A percentile compares a stretch with the other conserved stretches of the same genome.
Conservation (phyloP, 352 stramenopile species). For the Globisporangium nagaii region DNA sequence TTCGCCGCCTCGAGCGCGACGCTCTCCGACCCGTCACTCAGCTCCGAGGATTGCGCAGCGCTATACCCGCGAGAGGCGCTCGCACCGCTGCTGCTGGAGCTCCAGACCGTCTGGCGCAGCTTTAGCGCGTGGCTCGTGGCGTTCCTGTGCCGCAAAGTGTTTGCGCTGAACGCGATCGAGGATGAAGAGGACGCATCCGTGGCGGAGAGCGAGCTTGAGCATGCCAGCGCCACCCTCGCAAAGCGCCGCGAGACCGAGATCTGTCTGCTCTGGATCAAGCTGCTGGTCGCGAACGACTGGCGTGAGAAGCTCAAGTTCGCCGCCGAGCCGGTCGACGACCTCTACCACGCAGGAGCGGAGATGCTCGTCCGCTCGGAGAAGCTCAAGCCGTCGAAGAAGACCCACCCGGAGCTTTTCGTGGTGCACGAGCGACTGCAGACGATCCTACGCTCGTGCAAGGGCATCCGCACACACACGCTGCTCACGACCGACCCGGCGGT, state of each 20-base stretch:
- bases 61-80: slow-evolving; percentile 32
- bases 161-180: slow-evolving; percentile 11
- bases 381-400: slow-evolving; percentile 10
- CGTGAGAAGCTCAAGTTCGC: slow-evolving; percentile 58
- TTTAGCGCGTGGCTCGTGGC: slow-evolving; percentile 53
- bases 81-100: slow-evolving; percentile 33
- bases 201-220: not conserved
- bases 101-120: slow-evolving; percentile 43
- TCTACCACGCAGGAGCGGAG: slow-evolving; percentile 52
- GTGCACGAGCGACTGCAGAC: slow-evolving; percentile 30
- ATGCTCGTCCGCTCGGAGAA: slow-evolving; percentile 37
- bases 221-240: not conserved
- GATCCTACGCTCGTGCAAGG: slow-evolving; percentile 37
- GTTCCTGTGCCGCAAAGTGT: slow-evolving; percentile 42
- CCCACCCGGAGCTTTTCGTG: not conserved
- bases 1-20: slow-evolving; percentile 18
- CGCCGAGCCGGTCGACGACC: slow-evolving; percentile 46
- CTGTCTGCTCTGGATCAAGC: slow-evolving; percentile 51
- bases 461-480: slow-evolving; percentile 38
- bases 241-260: slow-evolving; percentile 26
- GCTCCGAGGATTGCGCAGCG: slow-evolving; percentile 4
- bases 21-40: not conserved
- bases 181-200: slow-evolving; percentile 2
- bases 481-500: slow-evolving; percentile 23
- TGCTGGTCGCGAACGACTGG: slow-evolving; percentile 61